Percentiles rank a stretch among this genome's conserved stretches.
Evolutionary conservation across 2,329 filamentous ascomycete genomes (phyloP).

Genomic region (Thelonectria rubi): DNA sequence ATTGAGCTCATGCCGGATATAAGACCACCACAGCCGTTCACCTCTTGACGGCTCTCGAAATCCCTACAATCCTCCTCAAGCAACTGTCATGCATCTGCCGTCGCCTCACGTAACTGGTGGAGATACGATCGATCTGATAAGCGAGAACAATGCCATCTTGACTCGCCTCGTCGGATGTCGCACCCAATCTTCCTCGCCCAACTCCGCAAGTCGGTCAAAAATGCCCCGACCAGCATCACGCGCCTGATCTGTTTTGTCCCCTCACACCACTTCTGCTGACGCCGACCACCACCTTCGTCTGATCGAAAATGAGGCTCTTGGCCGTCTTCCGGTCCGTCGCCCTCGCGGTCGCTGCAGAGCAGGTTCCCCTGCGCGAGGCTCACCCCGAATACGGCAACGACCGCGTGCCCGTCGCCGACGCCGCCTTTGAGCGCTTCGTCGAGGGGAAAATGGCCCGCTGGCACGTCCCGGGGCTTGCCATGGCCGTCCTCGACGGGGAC

Average conservation of each 20-base stretch:
- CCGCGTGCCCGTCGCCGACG: constrained; percentile 18
- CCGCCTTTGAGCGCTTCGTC: constrained; percentile 36
- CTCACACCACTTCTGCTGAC: not conserved
- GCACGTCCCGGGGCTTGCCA: constrained; percentile 53
- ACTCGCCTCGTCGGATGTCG: not conserved
- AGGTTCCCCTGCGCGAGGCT: constrained; percentile 12
- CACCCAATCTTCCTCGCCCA: not conserved
- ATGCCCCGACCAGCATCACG: not conserved
- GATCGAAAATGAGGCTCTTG: not conserved
- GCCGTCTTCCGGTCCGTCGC: not conserved
- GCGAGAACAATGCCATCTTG: not conserved
- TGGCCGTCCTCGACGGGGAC: constrained; percentile 52
- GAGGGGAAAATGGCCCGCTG: constrained; percentile 41
- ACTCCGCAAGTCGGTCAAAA: not conserved
- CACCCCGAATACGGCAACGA: constrained; percentile 12
- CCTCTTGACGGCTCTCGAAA: not conserved
- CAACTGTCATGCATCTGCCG: too few species aligned
- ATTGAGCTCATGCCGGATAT: too few species aligned
- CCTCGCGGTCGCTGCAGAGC: not conserved
- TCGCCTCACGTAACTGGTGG: not conserved
- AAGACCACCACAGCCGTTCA: too few species aligned
- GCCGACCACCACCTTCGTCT: too few species aligned
- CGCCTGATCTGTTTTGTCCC: not conserved
- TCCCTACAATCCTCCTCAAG: not conserved
- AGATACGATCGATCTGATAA: constrained; percentile 2